Percentiles rank a stretch among this genome's conserved stretches.
Conservation (phyloP, 2,329 filamentous ascomycete genomes). For the Botryotinia calthae region DNA sequence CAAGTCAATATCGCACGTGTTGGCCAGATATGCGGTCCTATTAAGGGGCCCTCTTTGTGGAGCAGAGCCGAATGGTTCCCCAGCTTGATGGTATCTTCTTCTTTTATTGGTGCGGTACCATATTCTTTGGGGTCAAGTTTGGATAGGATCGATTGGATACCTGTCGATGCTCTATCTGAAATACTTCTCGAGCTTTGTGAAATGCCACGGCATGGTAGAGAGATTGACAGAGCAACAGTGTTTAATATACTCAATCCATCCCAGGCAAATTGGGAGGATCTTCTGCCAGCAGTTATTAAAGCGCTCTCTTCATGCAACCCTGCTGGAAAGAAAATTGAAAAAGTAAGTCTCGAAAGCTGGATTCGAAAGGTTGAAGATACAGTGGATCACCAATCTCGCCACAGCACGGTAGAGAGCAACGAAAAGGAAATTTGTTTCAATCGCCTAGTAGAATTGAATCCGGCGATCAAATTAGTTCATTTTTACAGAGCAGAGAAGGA, state of each 20-base stretch:
- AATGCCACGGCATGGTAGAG: not conserved
- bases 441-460: not conserved
- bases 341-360: not conserved
- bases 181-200: not conserved
- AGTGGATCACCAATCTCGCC: not conserved
- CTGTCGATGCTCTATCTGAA: not conserved
- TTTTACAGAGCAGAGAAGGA: not conserved
- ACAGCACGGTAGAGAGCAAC: not conserved
- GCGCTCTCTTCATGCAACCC: not conserved
- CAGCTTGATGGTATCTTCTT: not conserved
- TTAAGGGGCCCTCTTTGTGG: not conserved
- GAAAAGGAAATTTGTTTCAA: not conserved
- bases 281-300: not conserved
- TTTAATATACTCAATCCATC: not conserved
- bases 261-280: not conserved
- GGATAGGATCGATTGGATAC: not conserved
- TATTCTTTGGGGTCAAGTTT: not conserved
- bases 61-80: not conserved
- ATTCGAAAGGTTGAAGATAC: not conserved
- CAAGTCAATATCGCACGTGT: not conserved
- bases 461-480: not conserved
- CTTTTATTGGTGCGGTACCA: not conserved
- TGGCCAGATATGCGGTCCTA: not conserved
- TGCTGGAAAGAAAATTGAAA: not conserved
- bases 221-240: not conserved